These are phyloP conservation scores for Favolaschia claudopus DNA, from an alignment of 768 basidiomycete species.

Conservation along the genomic window DNA sequence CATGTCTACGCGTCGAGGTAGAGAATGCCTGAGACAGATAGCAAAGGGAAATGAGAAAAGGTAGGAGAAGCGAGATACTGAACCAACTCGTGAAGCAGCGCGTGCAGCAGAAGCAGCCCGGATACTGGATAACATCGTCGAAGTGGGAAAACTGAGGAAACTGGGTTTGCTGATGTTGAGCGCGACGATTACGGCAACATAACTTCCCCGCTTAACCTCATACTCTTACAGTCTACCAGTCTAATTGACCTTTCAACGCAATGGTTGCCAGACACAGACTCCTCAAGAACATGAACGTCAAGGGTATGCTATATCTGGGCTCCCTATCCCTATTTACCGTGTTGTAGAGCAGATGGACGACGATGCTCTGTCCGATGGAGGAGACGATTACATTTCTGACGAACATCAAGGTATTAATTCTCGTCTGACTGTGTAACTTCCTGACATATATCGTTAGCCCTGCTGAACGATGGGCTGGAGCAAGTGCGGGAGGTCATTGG, in stretches of 20 bases:
- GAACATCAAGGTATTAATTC: conserved; percentile 76
- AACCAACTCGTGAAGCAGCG: conserved; percentile 2
- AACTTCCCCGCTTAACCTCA: too few species aligned
- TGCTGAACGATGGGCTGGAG: conserved; percentile 76
- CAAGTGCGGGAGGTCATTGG: conserved; percentile 76
- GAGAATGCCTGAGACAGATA: conserved; percentile 63
- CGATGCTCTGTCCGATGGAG: conserved; percentile 77
- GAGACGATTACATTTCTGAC: conserved; percentile 80
- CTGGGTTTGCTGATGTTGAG: conserved; percentile 17
- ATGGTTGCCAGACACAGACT: conserved; percentile 93
- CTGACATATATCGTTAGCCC: too few species aligned
- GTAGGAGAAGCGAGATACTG: neutral
- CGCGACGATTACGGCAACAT: neutral
- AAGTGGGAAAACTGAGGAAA: conserved; percentile 2
- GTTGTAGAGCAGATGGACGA: conserved; percentile 87
- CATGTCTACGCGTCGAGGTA: conserved; percentile 58
- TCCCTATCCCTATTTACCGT: neutral
- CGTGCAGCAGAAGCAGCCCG: conserved; percentile 43
- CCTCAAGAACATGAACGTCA: conserved; percentile 85
- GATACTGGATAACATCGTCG: conserved; percentile 59
- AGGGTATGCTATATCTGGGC: conserved; percentile 50
- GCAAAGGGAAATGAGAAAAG: neutral
- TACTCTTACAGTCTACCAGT: conserved; percentile 3
- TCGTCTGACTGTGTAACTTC: neutral
- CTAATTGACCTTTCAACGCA: conserved; percentile 11